A percentile compares a stretch with the other conserved stretches of the same genome.
These are phyloP conservation scores for Boehmeria nivea DNA, from an alignment of 306 rosid species.

Conservation along the genomic window DNA sequence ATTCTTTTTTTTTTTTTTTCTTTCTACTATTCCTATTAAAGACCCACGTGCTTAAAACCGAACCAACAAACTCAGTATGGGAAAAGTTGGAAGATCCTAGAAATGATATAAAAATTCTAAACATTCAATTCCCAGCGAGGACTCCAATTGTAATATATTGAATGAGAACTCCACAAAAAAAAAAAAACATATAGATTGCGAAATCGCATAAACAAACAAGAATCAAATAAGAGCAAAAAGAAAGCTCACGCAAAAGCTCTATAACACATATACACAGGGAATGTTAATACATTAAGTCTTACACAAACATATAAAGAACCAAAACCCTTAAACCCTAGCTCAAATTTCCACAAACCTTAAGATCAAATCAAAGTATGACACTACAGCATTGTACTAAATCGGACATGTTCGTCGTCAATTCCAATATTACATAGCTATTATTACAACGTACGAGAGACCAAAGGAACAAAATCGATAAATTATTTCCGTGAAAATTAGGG, in stretches of 20 bases:
- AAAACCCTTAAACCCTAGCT: conserved; percentile 48
- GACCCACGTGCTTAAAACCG: no score
- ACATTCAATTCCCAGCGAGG: background rate
- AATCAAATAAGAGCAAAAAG: no score
- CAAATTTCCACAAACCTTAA: conserved; percentile 15
- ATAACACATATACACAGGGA: no score
- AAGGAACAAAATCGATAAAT: background rate
- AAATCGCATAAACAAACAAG: no score
- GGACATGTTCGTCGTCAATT: background rate
- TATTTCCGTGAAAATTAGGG: background rate
- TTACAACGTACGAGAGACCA: background rate
- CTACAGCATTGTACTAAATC: conserved; percentile 5
- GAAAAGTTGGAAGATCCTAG: background rate
- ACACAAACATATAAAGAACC: background rate
- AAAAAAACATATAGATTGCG: no score
- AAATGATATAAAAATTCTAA: background rate
- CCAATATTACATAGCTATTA: no score
- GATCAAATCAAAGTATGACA: background rate
- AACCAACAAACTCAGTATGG: background rate
- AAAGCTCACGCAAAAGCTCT: no score
- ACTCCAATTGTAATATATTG: no score
- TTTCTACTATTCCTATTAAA: no score
- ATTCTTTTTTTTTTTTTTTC: no score
- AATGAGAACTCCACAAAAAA: no score
- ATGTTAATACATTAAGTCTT: no score